Evolutionary conservation across 441 rosid genomes (phyloP).

Genomic region (Manihot esculenta): DNA sequence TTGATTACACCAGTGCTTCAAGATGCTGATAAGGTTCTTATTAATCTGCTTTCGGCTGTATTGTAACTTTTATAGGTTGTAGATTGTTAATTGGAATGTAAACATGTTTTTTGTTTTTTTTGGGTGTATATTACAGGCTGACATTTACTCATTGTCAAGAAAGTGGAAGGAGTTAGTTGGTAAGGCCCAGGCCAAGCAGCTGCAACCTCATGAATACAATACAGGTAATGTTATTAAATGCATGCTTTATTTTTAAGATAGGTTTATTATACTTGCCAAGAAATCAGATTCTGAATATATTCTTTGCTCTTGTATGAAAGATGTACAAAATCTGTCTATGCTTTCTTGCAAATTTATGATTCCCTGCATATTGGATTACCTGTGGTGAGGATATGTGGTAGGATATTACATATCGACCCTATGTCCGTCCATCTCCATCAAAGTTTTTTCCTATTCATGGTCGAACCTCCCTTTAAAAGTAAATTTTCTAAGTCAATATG

Average conservation of each 20-base stretch:
- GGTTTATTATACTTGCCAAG: background rate
- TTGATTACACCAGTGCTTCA: constrained; percentile 62
- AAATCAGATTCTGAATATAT: background rate
- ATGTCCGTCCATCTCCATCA: background rate
- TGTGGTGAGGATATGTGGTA: background rate
- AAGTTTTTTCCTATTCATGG: no score
- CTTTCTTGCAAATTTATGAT: background rate
- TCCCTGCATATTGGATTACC: background rate
- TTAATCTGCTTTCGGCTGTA: constrained; percentile 4
- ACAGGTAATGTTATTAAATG: constrained; percentile 46
- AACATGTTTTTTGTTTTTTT: no score
- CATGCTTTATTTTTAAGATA: background rate
- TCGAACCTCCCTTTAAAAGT: no score
- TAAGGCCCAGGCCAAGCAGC: constrained; percentile 91
- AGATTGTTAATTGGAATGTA: background rate
- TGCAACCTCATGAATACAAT: constrained; percentile 90
- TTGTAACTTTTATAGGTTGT: background rate
- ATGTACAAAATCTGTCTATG: background rate
- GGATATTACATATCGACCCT: background rate
- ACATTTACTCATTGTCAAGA: constrained; percentile 86
- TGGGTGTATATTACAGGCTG: constrained; percentile 47
- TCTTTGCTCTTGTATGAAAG: background rate
- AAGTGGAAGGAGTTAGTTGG: constrained; percentile 97
- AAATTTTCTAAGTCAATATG: no score
- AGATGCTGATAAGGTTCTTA: constrained; percentile 79